Evolutionary conservation across 2,329 filamentous ascomycete genomes (phyloP), one percentile per base, ranked within the genome.

Genomic region (Microsporum audouinii): DNA sequence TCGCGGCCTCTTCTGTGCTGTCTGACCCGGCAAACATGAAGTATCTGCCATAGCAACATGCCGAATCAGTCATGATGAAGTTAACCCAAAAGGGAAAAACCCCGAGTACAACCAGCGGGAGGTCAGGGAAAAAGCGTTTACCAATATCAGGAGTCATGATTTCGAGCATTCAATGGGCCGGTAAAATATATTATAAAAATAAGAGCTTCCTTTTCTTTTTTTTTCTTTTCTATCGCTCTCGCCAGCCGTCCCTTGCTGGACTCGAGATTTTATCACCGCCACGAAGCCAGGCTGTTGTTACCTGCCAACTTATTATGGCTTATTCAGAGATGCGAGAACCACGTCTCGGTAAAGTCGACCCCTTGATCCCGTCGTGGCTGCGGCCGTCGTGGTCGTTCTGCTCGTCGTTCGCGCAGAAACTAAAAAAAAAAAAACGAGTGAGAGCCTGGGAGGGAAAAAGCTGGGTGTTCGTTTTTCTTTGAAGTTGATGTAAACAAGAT

Each of bases 1-100:
- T 60, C 69, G 71, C 29, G 72, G 67, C 49, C 69, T 71, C 62
- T 75, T 68, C 55, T 74, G 72, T 39, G 72, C 71, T 51, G 69
- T 67, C 64, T 76, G 73, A 55, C 73, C 73, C 45, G 73, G 70
- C 61, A 67, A 41, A 31, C 38, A 36, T 23, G 49, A 56, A 34
- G 53, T 47, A 49, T 63, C 60, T 60, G 39, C 39, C 12, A 27
- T 36, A 39, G 27, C 55, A 34, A 36, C 29, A 17, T 23, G 27
- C 49, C 49, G 17, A 36, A 31, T 55, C 49, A 55, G 49, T 17
- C 49, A 36, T 5, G 14, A 14, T n/a, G 39, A n/a, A 14, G 39
- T 43, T n/a, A 43, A n/a, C 10, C 8, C 14, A 14, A n/a, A 14
- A 14, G 6, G 39, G 39, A 43, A 43, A 43, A 12, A 43, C 39